Conservation (phyloP, 805 yeast species). For the Candida sonorensis region DNA sequence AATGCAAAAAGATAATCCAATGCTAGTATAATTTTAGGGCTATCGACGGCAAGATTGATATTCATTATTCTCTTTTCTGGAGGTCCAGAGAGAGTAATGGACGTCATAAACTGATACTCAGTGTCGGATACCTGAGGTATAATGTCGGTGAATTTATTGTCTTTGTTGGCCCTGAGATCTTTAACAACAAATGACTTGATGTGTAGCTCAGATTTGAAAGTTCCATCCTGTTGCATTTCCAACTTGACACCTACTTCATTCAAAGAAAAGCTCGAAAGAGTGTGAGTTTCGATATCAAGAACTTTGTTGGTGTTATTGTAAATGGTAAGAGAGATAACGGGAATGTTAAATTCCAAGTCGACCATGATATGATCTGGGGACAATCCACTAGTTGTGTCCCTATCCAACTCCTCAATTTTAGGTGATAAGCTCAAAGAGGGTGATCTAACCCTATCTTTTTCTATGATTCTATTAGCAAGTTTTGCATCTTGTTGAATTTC, state of each 20-base stretch:
- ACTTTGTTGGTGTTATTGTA: constrained; percentile 43
- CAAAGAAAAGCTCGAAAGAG: constrained; percentile 53
- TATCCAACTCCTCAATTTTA: too few relatives aligned
- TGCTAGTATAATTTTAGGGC: constrained; percentile 76
- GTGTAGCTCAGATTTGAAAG: constrained; percentile 52
- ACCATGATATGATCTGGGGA: constrained; percentile 29
- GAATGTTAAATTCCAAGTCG: constrained; percentile 50
- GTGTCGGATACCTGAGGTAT: constrained; percentile 63
- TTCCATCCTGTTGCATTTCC: constrained; percentile 44
- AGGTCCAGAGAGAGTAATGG: constrained; percentile 37
- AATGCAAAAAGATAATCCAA: constrained; percentile 79
- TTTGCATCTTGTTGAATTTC: constrained; percentile 60
- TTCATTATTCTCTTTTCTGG: constrained; percentile 35
- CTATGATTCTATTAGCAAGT: constrained; percentile 49
- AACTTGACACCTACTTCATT: constrained; percentile 50
- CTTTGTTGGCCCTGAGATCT: constrained; percentile 58
- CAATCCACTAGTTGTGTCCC: too few relatives aligned
- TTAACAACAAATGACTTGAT: constrained; percentile 69
- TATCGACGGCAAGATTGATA: constrained; percentile 60
- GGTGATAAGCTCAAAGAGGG: too few relatives aligned
- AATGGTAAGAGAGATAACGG: constrained; percentile 54
- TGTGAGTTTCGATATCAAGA: constrained; percentile 29
- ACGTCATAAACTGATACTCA: constrained; percentile 65
- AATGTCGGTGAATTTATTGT: constrained; percentile 71
- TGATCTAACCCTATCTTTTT: constrained; percentile 4